A percentile compares a stretch with the other conserved stretches of the same genome.
phyloP scores from a whole-genome alignment of 257 asterid genomes.

The Solanum gracilifrons region DNA sequence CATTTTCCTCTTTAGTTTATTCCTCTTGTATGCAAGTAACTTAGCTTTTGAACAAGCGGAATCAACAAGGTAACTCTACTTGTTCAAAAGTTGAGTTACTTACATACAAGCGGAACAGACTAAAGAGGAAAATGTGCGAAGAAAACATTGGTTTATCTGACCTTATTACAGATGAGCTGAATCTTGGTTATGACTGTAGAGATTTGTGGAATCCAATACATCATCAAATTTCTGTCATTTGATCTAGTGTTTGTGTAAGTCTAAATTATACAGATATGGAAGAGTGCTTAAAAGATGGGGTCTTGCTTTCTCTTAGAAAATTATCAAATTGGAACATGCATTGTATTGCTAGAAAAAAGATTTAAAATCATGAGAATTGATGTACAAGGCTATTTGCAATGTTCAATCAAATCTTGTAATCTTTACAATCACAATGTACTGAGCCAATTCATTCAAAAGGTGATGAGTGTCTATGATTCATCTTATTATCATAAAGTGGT shows the following conservation, averaged over 20 bases:
- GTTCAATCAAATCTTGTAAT: background rate
- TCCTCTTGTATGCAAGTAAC: no score
- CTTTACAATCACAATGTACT: background rate
- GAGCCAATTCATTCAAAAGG: background rate
- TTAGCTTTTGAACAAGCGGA: no score
- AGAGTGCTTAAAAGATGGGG: background rate
- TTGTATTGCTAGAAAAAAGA: background rate
- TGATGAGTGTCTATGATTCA: background rate
- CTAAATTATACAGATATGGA: constrained; percentile 1
- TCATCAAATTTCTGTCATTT: constrained; percentile 22
- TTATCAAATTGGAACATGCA: background rate
- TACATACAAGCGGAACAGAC: constrained; percentile 30
- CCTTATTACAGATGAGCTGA: constrained; percentile 15
- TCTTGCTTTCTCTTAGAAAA: background rate
- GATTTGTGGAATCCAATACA: background rate
- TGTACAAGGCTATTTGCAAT: background rate
- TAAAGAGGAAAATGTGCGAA: constrained; percentile 26
- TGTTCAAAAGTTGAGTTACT: background rate
- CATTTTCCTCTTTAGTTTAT: no score
- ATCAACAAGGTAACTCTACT: background rate
- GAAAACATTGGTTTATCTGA: constrained; percentile 1
- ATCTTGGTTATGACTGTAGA: constrained; percentile 9
- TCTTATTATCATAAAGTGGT: background rate
- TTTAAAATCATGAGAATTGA: background rate
- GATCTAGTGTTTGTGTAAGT: background rate